These are phyloP conservation scores for Boletales sp. DNA, from an alignment of 768 basidiomycete species.

Conservation along the genomic window DNA sequence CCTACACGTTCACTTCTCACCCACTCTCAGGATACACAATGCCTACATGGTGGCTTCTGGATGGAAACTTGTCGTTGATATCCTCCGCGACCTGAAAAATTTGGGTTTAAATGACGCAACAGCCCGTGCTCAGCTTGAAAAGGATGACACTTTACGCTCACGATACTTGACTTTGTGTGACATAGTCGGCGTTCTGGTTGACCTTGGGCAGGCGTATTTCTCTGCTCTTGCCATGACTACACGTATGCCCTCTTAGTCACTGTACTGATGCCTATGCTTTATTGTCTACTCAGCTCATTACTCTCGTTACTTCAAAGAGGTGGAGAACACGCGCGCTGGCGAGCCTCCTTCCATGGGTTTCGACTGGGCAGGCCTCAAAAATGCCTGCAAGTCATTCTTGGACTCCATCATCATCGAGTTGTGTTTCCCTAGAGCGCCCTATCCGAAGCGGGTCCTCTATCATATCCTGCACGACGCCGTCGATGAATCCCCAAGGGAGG, in stretches of 20 bases:
- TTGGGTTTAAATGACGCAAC: conserved; percentile 52
- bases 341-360: conserved; percentile 55
- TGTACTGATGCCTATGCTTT: background rate
- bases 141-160: conserved; percentile 46
- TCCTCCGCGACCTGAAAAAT: conserved; percentile 51
- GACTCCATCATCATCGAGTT: conserved; percentile 84
- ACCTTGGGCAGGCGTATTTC: conserved; percentile 61
- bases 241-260: conserved; percentile 42
- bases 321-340: conserved; percentile 35
- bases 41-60: conserved; percentile 77
- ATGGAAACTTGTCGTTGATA: conserved; percentile 70
- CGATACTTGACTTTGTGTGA: conserved; percentile 65
- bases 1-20: conserved; percentile 2
- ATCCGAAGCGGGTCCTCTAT: conserved; percentile 64
- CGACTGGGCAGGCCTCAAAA: conserved; percentile 58
- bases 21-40: conserved; percentile 65
- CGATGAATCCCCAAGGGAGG: conserved; percentile 69
- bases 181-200: conserved; percentile 55
- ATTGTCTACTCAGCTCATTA: conserved; percentile 55
- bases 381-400: conserved; percentile 70
- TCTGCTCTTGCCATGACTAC: conserved; percentile 67
- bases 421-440: conserved; percentile 66
- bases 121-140: conserved; percentile 51
- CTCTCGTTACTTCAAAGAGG: conserved; percentile 60
- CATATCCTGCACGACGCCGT: conserved; percentile 68